A percentile compares a stretch with the other conserved stretches of the same genome.
Evolutionary conservation across 768 basidiomycete species (phyloP).

Genomic region (Suillus ampliporus): DNA sequence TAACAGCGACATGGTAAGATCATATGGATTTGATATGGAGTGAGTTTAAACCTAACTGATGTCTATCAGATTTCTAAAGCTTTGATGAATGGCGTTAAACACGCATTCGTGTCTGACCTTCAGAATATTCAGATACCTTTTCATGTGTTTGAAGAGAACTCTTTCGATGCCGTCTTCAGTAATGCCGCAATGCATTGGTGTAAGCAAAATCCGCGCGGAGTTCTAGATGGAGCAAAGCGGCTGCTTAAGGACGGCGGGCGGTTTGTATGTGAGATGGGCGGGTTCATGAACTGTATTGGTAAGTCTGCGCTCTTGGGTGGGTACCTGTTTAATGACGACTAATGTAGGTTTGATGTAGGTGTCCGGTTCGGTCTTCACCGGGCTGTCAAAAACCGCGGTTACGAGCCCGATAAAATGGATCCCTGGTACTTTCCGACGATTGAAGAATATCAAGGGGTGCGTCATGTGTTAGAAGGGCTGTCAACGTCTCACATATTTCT

Average conservation of each 20-base stretch:
- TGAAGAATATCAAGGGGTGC: conserved; percentile 65
- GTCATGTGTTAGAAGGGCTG: conserved; percentile 13
- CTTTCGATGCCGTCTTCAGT: conserved; percentile 79
- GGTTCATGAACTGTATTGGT: conserved; percentile 76
- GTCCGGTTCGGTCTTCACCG: conserved; percentile 62
- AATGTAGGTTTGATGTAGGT: conserved; percentile 60
- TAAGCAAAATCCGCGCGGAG: conserved; percentile 70
- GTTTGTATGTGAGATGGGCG: conserved; percentile 80
- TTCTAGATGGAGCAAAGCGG: conserved; percentile 61
- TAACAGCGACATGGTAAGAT: conserved; percentile 72
- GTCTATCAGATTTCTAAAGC: conserved; percentile 59
- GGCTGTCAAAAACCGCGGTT: conserved; percentile 55
- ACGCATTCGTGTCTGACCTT: conserved; percentile 59
- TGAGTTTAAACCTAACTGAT: not conserved
- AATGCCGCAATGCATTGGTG: conserved; percentile 89
- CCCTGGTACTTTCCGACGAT: conserved; percentile 88
- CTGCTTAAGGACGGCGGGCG: conserved; percentile 73
- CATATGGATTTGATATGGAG: not conserved
- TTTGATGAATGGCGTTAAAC: conserved; percentile 47
- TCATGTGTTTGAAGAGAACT: conserved; percentile 32
- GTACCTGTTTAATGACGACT: conserved; percentile 12
- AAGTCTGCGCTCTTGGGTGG: conserved; percentile 11
- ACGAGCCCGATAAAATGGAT: conserved; percentile 64
- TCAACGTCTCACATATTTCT: conserved; percentile 12
- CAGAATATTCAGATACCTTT: conserved; percentile 50